Base-by-base conservation (phyloP, 148 eudicot genomes). In the Rhododendron mucronatum region DNA sequence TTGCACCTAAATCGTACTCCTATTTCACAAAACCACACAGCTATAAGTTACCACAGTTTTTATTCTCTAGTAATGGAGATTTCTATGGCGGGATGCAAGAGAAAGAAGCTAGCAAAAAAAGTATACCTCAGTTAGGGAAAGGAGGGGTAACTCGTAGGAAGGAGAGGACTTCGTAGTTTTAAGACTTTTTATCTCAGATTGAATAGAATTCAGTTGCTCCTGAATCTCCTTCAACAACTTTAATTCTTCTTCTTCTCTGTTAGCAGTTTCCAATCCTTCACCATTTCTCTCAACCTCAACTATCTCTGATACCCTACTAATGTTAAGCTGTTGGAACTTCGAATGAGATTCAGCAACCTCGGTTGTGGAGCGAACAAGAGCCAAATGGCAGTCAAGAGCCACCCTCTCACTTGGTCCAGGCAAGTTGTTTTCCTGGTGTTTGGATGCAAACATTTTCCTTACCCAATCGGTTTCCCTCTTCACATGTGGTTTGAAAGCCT, bases 191-290 rank as follows among this genome's bases (percentile, higher is more conserved):
- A 97, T 86, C 78, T 95, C 99, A 7, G 89, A 86, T 44, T 94
- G 96, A 79, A 95, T 85, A 10, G 88, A 89, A 84, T 90, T 89
- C 20, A 97, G 84, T 88, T 93, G 92, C 81, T 90, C 95, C 85
- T 86, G 88, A 21, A 97, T 95, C 90, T 91, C 98, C 82, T 91
- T 89, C 90, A 97, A 90, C 65, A 97, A 77, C 61, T 83, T 87
- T 84, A 92, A 35, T 65, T 93, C 89, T 59, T 5, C 26, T 85
- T 93, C 95, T 45, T 85, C 91, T 78, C 59, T 81, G 83, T 86
- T 87, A 59, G 4, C 61, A 28, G 71, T 51, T 86, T 88, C 96
- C 7, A 59, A 83, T 39, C 90, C 82, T 48, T 71, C 71, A 55
- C 75, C 47, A 44, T 88, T 84, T 41, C 93, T 88, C 81, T 87